Evolutionary conservation across 202 grass and related monocot species (phyloP), one percentile per base, ranked within the genome.

Genomic region (Schoenoplectus tabernaemontani): DNA sequence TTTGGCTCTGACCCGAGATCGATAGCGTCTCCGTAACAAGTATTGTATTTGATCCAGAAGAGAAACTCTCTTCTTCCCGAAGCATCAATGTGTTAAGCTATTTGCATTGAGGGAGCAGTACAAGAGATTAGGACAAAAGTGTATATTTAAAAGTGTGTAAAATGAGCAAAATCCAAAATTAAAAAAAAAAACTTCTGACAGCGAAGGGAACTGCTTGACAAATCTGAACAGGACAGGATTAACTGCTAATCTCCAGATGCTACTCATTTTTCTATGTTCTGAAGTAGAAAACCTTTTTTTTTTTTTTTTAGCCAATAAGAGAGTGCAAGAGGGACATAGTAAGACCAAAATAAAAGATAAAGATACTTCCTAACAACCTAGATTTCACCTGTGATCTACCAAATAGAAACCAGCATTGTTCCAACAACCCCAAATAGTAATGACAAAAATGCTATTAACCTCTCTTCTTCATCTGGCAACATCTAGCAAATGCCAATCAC

Each of bases 31-130:
- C 23, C 36, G 23, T 20, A 48, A 3, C 22, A 80, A 47, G 58
- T 69, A 13, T 19, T 66, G 39, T 64, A 80, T 80, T 36, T 64
- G 61, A 80, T 80, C 78, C 78, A 80, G 78, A 66, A 48, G 59
- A 51, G 24, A 64, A 64, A 44, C 39, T 32, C 26, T 66, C 43
- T 65, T 80, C 71, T 76, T 76, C 48, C 15, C 28, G 32, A 76
- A 76, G 12, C 71, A 76, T 76, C 71, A 76, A 56, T 76, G 32
- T 36, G 5, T 56, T 30, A 57, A 76, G 28, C 71, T 76, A 54
- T 19, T 76, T 76, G 30, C 32, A 57, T 72, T 4, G 67, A 48
- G 12, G 42, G 13, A 72, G 43, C 67, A 48, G 22, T 16, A n/a
- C 16, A 34, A 32, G 47, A 54, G 26, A 54, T 75, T 54, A 75